Conservation (phyloP, 305 asterid species). For the Fraxinus albicans region DNA sequence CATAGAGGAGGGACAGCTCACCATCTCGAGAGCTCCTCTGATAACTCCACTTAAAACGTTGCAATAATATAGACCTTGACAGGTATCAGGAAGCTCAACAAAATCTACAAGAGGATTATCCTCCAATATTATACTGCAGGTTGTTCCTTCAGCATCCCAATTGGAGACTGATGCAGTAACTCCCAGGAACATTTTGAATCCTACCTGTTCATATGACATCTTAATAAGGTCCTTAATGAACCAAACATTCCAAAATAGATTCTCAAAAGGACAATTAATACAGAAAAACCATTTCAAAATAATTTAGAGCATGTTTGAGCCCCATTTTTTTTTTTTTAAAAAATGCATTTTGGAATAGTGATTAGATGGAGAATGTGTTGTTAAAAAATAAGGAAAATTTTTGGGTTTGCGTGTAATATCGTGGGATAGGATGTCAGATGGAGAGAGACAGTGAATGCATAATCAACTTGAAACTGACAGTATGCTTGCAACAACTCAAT, state of each 20-base stretch:
- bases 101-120: conserved; percentile 96
- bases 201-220: conserved; percentile 55
- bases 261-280: neutral
- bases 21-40: conserved; percentile 68
- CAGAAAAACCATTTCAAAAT: neutral
- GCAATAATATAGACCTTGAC: conserved; percentile 93
- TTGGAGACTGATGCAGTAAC: conserved; percentile 86
- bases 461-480: neutral
- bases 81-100: conserved; percentile 96
- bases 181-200: conserved; percentile 95
- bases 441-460: neutral
- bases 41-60: conserved; percentile 83
- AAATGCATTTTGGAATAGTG: too few relatives aligned
- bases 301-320: neutral
- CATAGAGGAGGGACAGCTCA: conserved; percentile 34
- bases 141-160: conserved; percentile 95
- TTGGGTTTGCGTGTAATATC: neutral
- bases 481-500: neutral
- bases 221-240: neutral
- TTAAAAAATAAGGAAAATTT: neutral
- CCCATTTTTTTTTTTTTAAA: too few relatives aligned
- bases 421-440: neutral
- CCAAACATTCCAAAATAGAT: neutral
- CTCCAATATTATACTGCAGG: conserved; percentile 88
- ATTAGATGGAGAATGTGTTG: too few relatives aligned